Conservation (phyloP, 2,329 filamentous ascomycete species). For the Paraconiothyrium sp. region DNA sequence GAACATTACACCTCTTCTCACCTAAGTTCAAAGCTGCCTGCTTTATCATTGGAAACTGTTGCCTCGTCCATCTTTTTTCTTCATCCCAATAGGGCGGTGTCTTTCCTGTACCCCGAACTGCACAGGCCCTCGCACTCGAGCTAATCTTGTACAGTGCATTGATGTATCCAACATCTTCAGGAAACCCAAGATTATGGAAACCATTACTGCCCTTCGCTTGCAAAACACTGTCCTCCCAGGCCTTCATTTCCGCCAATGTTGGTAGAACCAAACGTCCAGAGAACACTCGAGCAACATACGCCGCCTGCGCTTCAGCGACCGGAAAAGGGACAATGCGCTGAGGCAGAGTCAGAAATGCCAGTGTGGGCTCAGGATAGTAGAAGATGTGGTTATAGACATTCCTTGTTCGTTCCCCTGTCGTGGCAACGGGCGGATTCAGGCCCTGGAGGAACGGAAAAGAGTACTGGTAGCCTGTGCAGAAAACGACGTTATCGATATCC, state of each 20-base stretch:
- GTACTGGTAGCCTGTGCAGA: conserved; percentile 87
- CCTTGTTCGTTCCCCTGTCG: conserved; percentile 62
- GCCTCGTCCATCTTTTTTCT: conserved; percentile 8
- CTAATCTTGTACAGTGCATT: conserved; percentile 6
- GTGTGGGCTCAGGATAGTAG: conserved; percentile 74
- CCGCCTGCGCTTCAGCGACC: conserved; percentile 74
- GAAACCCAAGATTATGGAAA: conserved; percentile 7
- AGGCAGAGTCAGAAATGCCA: conserved; percentile 71
- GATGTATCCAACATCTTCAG: conserved; percentile 7
- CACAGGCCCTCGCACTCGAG: background rate
- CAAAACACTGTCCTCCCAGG: conserved; percentile 65
- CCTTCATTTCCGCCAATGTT: conserved; percentile 67
- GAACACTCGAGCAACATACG: conserved; percentile 77
- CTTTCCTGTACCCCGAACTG: background rate
- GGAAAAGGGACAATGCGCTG: conserved; percentile 13
- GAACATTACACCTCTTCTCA: conserved; percentile 1
- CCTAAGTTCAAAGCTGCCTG: conserved; percentile 6
- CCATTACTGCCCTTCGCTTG: background rate
- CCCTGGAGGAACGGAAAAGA: conserved; percentile 76
- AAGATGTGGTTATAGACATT: conserved; percentile 81
- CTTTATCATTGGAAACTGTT: conserved; percentile 11
- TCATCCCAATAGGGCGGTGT: conserved; percentile 8
- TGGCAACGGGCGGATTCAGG: conserved; percentile 55
- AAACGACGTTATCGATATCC: conserved; percentile 76
- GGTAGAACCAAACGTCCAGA: conserved; percentile 73